Evolutionary conservation across 768 basidiomycete genomes (phyloP).

Genomic region (Auricularia sp.): DNA sequence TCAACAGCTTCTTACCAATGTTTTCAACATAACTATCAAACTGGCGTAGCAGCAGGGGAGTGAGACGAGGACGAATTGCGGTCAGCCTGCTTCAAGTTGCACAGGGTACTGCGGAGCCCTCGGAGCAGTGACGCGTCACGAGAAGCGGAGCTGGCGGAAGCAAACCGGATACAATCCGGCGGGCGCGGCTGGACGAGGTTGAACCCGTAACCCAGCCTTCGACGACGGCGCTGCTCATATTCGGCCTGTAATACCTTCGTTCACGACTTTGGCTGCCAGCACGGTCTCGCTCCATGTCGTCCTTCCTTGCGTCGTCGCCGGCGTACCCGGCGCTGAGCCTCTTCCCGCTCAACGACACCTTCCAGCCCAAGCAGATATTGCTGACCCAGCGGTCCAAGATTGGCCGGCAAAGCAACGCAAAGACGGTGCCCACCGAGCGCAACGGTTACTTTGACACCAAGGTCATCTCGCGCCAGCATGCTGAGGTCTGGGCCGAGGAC

Average conservation of each 20-base stretch:
- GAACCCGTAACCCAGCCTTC: too few species aligned
- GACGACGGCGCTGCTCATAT: too few species aligned
- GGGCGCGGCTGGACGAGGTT: too few species aligned
- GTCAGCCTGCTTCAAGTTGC: too few species aligned
- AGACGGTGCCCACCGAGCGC: conserved; percentile 80
- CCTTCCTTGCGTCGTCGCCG: background rate
- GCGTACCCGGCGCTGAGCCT: conserved; percentile 36
- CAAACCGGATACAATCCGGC: too few species aligned
- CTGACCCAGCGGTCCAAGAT: conserved; percentile 77
- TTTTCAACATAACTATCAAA: too few species aligned
- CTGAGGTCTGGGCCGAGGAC: conserved; percentile 92
- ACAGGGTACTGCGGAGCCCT: too few species aligned
- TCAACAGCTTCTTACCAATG: too few species aligned
- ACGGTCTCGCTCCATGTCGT: background rate
- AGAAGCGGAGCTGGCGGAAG: too few species aligned
- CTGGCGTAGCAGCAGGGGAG: too few species aligned
- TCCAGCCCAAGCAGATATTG: conserved; percentile 86
- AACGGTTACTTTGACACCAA: conserved; percentile 98
- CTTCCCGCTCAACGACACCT: conserved; percentile 90
- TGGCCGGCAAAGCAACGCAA: conserved; percentile 90
- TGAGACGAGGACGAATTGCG: too few species aligned
- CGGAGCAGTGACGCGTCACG: too few species aligned
- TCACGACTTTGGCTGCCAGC: background rate
- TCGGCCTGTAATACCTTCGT: background rate
- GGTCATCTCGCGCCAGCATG: conserved; percentile 86